Conservation (phyloP, 768 basidiomycete genomes). For the Suillus sp. region DNA sequence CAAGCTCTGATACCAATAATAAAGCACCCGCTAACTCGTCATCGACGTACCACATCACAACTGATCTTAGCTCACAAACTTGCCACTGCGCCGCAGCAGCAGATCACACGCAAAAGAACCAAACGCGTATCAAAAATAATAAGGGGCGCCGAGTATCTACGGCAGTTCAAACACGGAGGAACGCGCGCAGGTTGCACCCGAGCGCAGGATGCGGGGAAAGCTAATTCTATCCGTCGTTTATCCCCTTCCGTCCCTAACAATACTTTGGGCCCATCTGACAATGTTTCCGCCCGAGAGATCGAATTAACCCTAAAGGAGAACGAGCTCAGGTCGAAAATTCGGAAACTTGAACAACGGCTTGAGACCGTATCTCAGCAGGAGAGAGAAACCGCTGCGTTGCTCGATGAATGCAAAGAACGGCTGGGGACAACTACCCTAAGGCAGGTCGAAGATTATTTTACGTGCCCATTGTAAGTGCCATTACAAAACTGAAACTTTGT, state of each 20-base stretch:
- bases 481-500: slow-evolving; percentile 9
- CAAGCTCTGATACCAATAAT: slow-evolving; percentile 10
- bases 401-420: slow-evolving; percentile 41
- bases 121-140: no score
- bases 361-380: slow-evolving; percentile 42
- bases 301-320: slow-evolving; percentile 39
- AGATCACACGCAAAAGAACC: not conserved
- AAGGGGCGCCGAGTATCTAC: no score
- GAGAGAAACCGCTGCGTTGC: slow-evolving; percentile 41
- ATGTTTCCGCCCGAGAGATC: slow-evolving; percentile 28
- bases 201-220: not conserved
- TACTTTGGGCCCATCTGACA: no score
- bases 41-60: not conserved
- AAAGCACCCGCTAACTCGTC: not conserved
- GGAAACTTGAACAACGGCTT: slow-evolving; percentile 45
- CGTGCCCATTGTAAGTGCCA: slow-evolving; percentile 58
- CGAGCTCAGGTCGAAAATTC: slow-evolving; percentile 39
- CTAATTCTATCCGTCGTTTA: not conserved
- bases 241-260: not conserved
- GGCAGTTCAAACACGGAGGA: not conserved
- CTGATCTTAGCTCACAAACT: not conserved
- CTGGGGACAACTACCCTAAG: slow-evolving; percentile 41
- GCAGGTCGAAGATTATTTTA: slow-evolving; percentile 63
- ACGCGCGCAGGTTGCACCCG: no score
- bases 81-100: not conserved